Conservation (phyloP, 2,329 filamentous ascomycete genomes). For the Ophiostoma montium region DNA sequence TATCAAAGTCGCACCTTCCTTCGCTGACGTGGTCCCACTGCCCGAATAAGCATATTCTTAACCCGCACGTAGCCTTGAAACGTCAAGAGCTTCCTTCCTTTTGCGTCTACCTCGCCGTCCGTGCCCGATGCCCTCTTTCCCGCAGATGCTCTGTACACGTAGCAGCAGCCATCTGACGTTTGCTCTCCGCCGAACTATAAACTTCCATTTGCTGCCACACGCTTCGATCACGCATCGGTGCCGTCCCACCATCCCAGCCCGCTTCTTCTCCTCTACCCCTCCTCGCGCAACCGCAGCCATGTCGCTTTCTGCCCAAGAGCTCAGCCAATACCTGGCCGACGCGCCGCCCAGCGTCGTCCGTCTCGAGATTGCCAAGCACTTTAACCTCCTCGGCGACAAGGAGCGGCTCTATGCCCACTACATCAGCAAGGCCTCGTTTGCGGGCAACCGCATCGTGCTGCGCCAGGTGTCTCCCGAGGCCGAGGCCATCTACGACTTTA, state of each 20-base stretch:
- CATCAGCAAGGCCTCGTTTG: constrained; percentile 69
- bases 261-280: not conserved
- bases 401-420: constrained; percentile 88
- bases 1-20: too few species aligned
- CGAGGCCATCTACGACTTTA: constrained; percentile 68
- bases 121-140: not conserved
- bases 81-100: not conserved
- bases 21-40: too few species aligned
- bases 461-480: constrained; percentile 73
- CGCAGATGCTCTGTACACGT: not conserved
- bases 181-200: not conserved
- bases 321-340: constrained; percentile 76
- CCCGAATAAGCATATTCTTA: too few species aligned
- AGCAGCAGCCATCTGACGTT: not conserved
- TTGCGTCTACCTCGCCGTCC: not conserved
- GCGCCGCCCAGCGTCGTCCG: constrained; percentile 77
- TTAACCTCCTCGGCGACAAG: constrained; percentile 58
- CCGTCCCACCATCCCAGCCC: not conserved
- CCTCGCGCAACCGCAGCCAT: constrained; percentile 14
- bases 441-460: constrained; percentile 64
- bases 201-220: not conserved
- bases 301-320: constrained; percentile 44
- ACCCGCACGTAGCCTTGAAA: not conserved
- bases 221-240: not conserved
- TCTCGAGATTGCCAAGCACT: constrained; percentile 85